Base-by-base conservation (phyloP, 768 basidiomycete genomes). In the Rhodotorula sphaerocarpa region DNA sequence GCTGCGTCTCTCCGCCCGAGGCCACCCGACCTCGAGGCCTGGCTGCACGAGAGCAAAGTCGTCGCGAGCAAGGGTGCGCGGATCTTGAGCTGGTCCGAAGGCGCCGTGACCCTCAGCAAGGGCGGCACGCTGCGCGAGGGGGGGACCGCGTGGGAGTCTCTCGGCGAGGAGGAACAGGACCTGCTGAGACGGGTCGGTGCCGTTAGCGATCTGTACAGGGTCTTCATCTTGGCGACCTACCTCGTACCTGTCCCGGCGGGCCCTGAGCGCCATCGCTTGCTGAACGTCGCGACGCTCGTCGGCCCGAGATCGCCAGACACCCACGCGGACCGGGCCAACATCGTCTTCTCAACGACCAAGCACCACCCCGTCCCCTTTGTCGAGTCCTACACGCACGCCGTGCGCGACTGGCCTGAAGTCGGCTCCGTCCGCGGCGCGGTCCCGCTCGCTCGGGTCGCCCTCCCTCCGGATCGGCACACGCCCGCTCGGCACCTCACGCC, bases 171-270 rank as follows among this genome's bases (percentile, higher is more conserved):
- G n/a, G 66, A 63, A 44, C 14, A 39, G 33, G 42, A 46, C 6
- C 15, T 87, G n/a, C 21, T 57, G 47, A 31, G 23, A 9, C 20
- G 25, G 86, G 14, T 78, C 70, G 55, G 88, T 75, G 57, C 56
- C 23, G 53, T 67, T 5, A 39, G 45, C 16, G 55, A 61, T 4
- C 21, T 27, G 52, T 52, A 77, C 70, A 63, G 87, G 77, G 41
- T 46, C 57, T 55, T 50, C 31, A 28, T 58, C 53, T 53, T 61
- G 27, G 54, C 57, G 56, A 60, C 57, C 14, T 52, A 58, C 47
- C 58, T 63, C 45, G 43, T 62, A 23, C 53, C 57, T 2, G 46
- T 34, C n/a, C 46, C 52, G 6, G 23, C 57, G 1, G 31, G 52
- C 6, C 27, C 36, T 42, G 20, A 33, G 7, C 12, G 6, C 6